These are phyloP conservation scores for Fragilaria radians DNA, from an alignment of 108 stramenopile genomes.

Conservation along the genomic window DNA sequence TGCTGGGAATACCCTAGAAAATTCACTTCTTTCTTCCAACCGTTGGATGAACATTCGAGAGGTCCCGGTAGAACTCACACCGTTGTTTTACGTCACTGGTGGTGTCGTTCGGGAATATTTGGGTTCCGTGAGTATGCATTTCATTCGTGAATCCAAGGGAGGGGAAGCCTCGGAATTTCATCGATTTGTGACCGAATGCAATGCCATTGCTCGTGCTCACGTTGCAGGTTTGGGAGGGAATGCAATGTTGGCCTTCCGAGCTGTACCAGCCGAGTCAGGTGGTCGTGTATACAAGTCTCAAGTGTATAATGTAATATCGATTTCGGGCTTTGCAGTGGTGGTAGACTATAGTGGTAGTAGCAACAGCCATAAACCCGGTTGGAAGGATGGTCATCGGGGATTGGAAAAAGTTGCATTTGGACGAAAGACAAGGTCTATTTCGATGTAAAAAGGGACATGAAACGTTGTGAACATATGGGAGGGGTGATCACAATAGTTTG, in stretches of 20 bases:
- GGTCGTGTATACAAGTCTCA: slow-evolving; percentile 83
- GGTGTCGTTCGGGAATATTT: slow-evolving; percentile 71
- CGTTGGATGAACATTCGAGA: slow-evolving; percentile 43
- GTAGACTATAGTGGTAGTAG: slow-evolving; percentile 56
- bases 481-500: too few species aligned
- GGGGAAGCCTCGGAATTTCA: slow-evolving; percentile 81
- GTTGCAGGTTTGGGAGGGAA: slow-evolving; percentile 85
- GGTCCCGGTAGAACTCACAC: slow-evolving; percentile 73
- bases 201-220: slow-evolving; percentile 86
- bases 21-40: slow-evolving; percentile 1
- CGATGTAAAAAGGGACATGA: neutral
- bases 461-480: too few species aligned
- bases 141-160: slow-evolving; percentile 80
- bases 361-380: slow-evolving; percentile 10
- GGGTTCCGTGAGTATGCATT: slow-evolving; percentile 81
- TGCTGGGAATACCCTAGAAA: too few species aligned
- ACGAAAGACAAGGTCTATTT: neutral
- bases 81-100: slow-evolving; percentile 61
- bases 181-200: slow-evolving; percentile 85
- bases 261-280: slow-evolving; percentile 82
- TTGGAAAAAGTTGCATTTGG: neutral
- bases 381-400: neutral
- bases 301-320: slow-evolving; percentile 83
- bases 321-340: slow-evolving; percentile 57
- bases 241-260: slow-evolving; percentile 84